Conservation (phyloP, 371 early-diverging fungal species). For the Mycotypha africana region DNA sequence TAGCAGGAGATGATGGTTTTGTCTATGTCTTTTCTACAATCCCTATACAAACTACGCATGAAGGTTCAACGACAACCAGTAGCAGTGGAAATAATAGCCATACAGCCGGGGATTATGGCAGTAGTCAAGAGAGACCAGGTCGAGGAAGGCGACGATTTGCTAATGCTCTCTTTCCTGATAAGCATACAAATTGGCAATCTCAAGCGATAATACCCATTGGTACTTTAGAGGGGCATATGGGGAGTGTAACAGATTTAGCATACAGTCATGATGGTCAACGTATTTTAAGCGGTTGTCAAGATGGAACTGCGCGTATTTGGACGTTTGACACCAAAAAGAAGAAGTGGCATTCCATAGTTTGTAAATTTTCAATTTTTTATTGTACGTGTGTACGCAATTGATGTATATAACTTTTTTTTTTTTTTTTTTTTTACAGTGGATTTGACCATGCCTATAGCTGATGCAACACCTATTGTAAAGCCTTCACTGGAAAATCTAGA, state of each 20-base stretch:
- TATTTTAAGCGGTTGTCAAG: slow-evolving; percentile 62
- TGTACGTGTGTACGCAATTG: background rate
- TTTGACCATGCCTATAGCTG: slow-evolving; percentile 12
- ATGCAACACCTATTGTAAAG: slow-evolving; percentile 12
- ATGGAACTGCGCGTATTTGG: slow-evolving; percentile 53
- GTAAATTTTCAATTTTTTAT: slow-evolving; percentile 14
- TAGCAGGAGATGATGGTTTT: slow-evolving; percentile 78
- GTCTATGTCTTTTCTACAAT: slow-evolving; percentile 68
- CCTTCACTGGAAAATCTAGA: too few species aligned
- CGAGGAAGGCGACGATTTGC: slow-evolving; percentile 24
- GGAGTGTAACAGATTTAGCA: slow-evolving; percentile 71
- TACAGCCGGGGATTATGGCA: slow-evolving; percentile 3
- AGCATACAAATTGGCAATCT: slow-evolving; percentile 36
- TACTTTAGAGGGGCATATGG: slow-evolving; percentile 69
- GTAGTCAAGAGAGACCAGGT: background rate
- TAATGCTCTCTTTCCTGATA: slow-evolving; percentile 33
- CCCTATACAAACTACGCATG: slow-evolving; percentile 16
- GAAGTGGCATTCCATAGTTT: slow-evolving; percentile 34
- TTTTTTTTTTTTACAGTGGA: slow-evolving; percentile 13
- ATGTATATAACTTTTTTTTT: background rate
- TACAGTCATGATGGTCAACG: slow-evolving; percentile 70
- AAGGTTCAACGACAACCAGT: background rate
- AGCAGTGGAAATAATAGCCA: background rate
- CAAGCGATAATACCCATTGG: slow-evolving; percentile 54
- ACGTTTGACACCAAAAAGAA: slow-evolving; percentile 22